A percentile compares a stretch with the other conserved stretches of the same genome.
phyloP scores from a whole-genome alignment of 371 early-diverging fungal species.

The Blakeslea trispora region DNA sequence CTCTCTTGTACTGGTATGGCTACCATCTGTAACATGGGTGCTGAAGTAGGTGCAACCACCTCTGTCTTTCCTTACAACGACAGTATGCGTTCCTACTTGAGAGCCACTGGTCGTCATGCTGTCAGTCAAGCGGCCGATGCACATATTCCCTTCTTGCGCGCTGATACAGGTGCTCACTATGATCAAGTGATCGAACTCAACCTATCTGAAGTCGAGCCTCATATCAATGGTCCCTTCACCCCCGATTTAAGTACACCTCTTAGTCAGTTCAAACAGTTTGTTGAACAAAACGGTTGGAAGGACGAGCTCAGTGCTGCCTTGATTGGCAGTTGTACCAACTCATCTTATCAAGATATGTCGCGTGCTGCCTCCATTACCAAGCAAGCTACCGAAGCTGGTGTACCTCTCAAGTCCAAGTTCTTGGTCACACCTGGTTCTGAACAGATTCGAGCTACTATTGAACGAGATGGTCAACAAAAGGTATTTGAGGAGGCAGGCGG shows the following conservation, averaged over 20 bases:
- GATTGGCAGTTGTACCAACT: conserved; percentile 97
- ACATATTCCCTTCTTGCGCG: conserved; percentile 53
- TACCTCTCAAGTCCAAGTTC: conserved; percentile 81
- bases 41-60: conserved; percentile 93
- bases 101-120: conserved; percentile 71
- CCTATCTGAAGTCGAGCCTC: conserved; percentile 87
- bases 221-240: conserved; percentile 96
- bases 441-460: conserved; percentile 95
- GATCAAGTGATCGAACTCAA: conserved; percentile 93
- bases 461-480: conserved; percentile 87
- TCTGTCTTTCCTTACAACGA: conserved; percentile 85
- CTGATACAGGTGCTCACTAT: conserved; percentile 61
- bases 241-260: conserved; percentile 93
- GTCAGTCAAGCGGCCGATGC: conserved; percentile 75
- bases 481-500: conserved; percentile 85
- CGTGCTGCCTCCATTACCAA: conserved; percentile 85
- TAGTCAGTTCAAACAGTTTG: conserved; percentile 76
- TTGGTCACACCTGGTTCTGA: conserved; percentile 96
- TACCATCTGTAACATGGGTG: conserved; percentile 96
- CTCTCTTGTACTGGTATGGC: conserved; percentile 95
- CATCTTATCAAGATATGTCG: conserved; percentile 95
- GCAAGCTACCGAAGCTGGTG: conserved; percentile 81
- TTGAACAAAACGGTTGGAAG: conserved; percentile 84
- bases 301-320: conserved; percentile 85
- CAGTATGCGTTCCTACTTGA: conserved; percentile 81